Evolutionary conservation across 2,329 filamentous ascomycete genomes (phyloP).

Genomic region (Pyrenochaeta sp.): DNA sequence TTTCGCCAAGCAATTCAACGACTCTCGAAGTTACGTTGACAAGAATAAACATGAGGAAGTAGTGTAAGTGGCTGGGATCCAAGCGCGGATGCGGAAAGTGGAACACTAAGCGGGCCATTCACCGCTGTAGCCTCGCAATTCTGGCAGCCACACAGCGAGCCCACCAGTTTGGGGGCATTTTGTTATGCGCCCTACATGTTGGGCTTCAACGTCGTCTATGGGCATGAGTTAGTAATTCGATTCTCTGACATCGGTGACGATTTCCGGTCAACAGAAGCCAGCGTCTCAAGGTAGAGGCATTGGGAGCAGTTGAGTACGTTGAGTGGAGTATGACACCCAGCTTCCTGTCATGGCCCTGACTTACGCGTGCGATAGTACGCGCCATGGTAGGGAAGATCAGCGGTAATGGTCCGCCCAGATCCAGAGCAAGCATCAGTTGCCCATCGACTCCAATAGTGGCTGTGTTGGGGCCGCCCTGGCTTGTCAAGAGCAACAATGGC

Average conservation of each 20-base stretch:
- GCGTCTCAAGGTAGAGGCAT: constrained; percentile 29
- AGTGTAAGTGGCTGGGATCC: constrained; percentile 28
- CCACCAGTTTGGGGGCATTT: constrained; percentile 14
- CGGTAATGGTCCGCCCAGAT: constrained; percentile 30
- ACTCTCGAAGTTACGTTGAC: constrained; percentile 20
- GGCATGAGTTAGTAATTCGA: constrained; percentile 14
- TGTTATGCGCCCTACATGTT: constrained; percentile 32
- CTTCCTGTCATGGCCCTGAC: constrained; percentile 24
- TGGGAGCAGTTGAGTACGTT: constrained; percentile 23
- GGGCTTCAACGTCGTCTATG: constrained; percentile 36
- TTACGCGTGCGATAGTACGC: constrained; percentile 33
- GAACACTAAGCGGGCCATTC: constrained; percentile 36
- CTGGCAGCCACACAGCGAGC: constrained; percentile 30
- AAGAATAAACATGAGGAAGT: constrained; percentile 22
- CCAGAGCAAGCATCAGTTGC: constrained; percentile 13
- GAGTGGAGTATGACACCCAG: constrained; percentile 30
- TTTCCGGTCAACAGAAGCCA: constrained; percentile 34
- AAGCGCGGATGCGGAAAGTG: constrained; percentile 32
- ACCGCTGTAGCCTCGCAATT: constrained; percentile 44
- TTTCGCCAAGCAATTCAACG: constrained; percentile 28
- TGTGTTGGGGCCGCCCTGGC: constrained; percentile 22
- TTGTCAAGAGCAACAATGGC: constrained; percentile 25
- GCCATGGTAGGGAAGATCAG: constrained; percentile 34
- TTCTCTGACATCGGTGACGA: constrained; percentile 25
- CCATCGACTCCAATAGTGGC: constrained; percentile 17